A percentile compares a stretch with the other conserved stretches of the same genome.
Conservation (phyloP, 148 eudicot species). For the Chenopodium quinoa region DNA sequence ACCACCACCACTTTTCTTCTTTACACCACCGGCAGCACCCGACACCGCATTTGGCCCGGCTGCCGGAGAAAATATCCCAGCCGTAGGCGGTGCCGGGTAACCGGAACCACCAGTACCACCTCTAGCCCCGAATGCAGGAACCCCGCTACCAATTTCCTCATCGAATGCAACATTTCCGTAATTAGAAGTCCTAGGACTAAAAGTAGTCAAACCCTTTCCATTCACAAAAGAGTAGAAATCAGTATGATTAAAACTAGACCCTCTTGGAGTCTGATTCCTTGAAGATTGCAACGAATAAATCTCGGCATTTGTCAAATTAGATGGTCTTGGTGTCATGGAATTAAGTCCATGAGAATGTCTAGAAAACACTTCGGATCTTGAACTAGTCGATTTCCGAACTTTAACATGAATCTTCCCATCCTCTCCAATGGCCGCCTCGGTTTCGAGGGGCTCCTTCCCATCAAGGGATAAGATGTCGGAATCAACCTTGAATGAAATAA, state of each 20-base stretch:
- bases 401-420: slow-evolving; percentile 83
- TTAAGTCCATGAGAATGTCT: slow-evolving; percentile 48
- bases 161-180: slow-evolving; percentile 64
- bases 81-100: slow-evolving; percentile 70
- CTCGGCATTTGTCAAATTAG: slow-evolving; percentile 79
- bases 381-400: slow-evolving; percentile 70
- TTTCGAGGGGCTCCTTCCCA: slow-evolving; percentile 66
- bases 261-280: slow-evolving; percentile 74
- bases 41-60: slow-evolving; percentile 39
- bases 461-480: slow-evolving; percentile 66
- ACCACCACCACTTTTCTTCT: slow-evolving; percentile 4
- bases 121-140: slow-evolving; percentile 27
- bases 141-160: slow-evolving; percentile 54
- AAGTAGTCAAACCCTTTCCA: slow-evolving; percentile 41
- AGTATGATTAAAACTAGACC: slow-evolving; percentile 77
- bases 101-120: slow-evolving; percentile 29
- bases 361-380: slow-evolving; percentile 67
- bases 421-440: slow-evolving; percentile 65
- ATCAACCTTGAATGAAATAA: slow-evolving; percentile 66
- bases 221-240: slow-evolving; percentile 74
- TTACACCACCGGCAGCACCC: slow-evolving; percentile 23
- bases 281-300: slow-evolving; percentile 78
- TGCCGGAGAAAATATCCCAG: slow-evolving; percentile 77
- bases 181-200: slow-evolving; percentile 72
- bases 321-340: slow-evolving; percentile 59